Evolutionary conservation across 1,284 basidiomycete species (phyloP).

Genomic region (Moesziomyces sp.): DNA sequence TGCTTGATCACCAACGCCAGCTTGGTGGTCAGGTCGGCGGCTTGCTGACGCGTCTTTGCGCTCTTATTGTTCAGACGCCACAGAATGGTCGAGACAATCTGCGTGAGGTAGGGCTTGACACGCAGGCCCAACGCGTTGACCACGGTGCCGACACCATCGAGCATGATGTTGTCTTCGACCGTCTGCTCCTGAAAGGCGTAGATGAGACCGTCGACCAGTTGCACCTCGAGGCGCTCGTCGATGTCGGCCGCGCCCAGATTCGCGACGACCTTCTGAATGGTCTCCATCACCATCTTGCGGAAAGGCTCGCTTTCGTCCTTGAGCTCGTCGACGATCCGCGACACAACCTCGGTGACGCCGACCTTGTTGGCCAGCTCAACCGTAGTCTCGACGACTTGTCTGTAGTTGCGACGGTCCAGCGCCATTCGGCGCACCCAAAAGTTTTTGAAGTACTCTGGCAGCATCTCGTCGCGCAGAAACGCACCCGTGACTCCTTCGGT

Average conservation of each 20-base stretch:
- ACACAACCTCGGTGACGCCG: constrained; percentile 94
- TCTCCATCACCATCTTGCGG: constrained; percentile 99
- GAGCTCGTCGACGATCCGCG: constrained; percentile 92
- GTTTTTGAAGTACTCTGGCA: constrained; percentile 99
- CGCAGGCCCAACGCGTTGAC: constrained; percentile 95
- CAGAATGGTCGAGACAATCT: constrained; percentile 98
- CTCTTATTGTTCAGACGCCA: constrained; percentile 99
- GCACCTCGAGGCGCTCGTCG: constrained; percentile 92
- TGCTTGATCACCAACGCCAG: constrained; percentile 98
- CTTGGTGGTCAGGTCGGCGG: constrained; percentile 93
- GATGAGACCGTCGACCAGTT: constrained; percentile 97
- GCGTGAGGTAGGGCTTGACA: constrained; percentile 98
- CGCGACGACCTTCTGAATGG: constrained; percentile 94
- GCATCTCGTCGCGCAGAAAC: constrained; percentile 83
- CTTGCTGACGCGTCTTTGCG: constrained; percentile 98
- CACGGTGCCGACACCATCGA: constrained; percentile 97
- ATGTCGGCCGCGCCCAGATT: constrained; percentile 94
- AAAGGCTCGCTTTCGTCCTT: constrained; percentile 87
- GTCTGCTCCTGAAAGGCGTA: constrained; percentile 99
- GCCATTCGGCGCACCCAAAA: constrained; percentile 98
- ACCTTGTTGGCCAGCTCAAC: constrained; percentile 97
- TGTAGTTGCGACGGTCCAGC: constrained; percentile 92
- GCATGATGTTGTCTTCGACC: constrained; percentile 97
- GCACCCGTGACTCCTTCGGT: constrained; percentile 76
- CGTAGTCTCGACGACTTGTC: constrained; percentile 97